A percentile compares a stretch with the other conserved stretches of the same genome.
Evolutionary conservation across 768 basidiomycete species (phyloP).

Genomic region (Rhodotorula kratochvilovae): DNA sequence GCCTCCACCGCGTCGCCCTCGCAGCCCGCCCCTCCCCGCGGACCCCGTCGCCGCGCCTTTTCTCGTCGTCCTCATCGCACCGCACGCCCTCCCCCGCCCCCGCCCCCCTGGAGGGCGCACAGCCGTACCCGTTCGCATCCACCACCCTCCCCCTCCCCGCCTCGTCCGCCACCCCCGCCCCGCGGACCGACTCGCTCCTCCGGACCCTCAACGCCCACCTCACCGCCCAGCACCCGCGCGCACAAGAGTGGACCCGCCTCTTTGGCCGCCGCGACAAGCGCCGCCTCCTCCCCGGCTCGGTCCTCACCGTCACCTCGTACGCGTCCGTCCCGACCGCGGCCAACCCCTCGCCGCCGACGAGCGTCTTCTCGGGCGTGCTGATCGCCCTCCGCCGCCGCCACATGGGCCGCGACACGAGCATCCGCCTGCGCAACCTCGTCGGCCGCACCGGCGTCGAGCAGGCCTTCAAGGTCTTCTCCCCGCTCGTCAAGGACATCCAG

Average conservation of each 20-base stretch:
- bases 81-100: neutral
- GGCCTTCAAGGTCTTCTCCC: conserved; percentile 80
- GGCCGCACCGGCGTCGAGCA: conserved; percentile 89
- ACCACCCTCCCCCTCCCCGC: conserved; percentile 1
- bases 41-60: neutral
- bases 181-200: conserved; percentile 25
- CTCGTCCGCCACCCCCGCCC: neutral
- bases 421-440: conserved; percentile 81
- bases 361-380: conserved; percentile 77
- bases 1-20: neutral
- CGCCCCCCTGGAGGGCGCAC: neutral
- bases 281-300: conserved; percentile 74
- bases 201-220: conserved; percentile 36
- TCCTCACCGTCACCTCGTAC: conserved; percentile 70
- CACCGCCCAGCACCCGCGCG: conserved; percentile 20
- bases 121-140: conserved; percentile 29
- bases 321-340: conserved; percentile 62
- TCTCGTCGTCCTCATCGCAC: neutral
- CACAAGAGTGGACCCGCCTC: conserved; percentile 48
- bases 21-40: neutral
- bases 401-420: conserved; percentile 79
- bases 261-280: conserved; percentile 68
- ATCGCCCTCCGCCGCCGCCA: conserved; percentile 64
- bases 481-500: conserved; percentile 80
- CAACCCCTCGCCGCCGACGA: conserved; percentile 38